Conservation (phyloP, 2,329 filamentous ascomycete genomes). For the Pseudocercospora fijiensis region DNA sequence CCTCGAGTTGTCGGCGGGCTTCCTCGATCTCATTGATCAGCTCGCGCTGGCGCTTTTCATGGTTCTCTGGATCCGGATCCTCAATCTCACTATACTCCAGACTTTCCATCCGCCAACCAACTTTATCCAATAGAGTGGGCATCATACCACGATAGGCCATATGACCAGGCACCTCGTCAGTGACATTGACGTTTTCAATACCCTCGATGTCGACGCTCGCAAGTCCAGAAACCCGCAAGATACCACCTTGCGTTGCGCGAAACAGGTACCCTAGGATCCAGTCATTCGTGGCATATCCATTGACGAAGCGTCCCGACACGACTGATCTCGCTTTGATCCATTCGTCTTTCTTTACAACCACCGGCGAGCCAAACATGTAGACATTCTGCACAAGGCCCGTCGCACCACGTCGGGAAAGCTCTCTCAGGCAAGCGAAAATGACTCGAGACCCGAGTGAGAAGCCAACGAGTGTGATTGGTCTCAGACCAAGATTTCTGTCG, state of each 20-base stretch:
- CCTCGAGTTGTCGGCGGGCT: conserved; percentile 81
- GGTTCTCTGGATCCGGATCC: conserved; percentile 93
- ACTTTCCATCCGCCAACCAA: conserved; percentile 86
- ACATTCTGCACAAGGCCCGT: conserved; percentile 91
- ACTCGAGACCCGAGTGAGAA: conserved; percentile 91
- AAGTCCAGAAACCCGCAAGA: conserved; percentile 82
- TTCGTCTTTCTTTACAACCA: conserved; percentile 90
- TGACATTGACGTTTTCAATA: conserved; percentile 86
- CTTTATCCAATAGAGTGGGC: conserved; percentile 80
- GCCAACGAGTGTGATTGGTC: conserved; percentile 88
- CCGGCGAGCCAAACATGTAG: conserved; percentile 87
- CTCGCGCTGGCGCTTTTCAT: conserved; percentile 81
- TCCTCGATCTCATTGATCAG: conserved; percentile 96
- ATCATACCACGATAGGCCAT: conserved; percentile 96
- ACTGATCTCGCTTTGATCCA: conserved; percentile 78
- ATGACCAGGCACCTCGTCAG: conserved; percentile 80
- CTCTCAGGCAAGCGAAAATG: conserved; percentile 86
- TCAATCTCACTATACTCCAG: conserved; percentile 97
- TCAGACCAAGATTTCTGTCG: conserved; percentile 83
- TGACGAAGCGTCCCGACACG: conserved; percentile 88
- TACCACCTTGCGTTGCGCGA: conserved; percentile 87
- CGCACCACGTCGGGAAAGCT: conserved; percentile 79
- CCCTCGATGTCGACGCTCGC: conserved; percentile 75
- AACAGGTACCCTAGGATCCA: conserved; percentile 97
- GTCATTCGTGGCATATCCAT: conserved; percentile 90